phyloP scores from a whole-genome alignment of 148 eudicot species.

The Simmondsia chinensis region DNA sequence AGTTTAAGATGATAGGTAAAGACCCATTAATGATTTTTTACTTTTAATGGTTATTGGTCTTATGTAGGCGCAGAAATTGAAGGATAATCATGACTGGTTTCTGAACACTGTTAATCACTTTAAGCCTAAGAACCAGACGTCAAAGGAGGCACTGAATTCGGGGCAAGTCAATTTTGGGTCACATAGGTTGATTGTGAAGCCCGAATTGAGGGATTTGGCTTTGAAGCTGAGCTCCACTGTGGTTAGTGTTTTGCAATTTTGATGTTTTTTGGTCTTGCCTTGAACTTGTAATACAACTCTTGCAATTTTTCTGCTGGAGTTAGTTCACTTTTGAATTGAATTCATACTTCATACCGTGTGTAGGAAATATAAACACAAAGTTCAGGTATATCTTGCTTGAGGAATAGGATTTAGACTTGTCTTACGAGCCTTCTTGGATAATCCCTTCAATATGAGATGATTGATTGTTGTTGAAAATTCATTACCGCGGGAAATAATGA shows the following conservation, averaged over 20 bases:
- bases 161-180: slow-evolving; percentile 39
- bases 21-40: too few species aligned
- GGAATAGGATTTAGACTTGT: too few species aligned
- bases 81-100: slow-evolving; percentile 67
- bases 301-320: neutral
- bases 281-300: too few species aligned
- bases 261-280: too few species aligned
- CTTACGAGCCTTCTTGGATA: too few species aligned
- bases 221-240: slow-evolving; percentile 59
- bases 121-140: slow-evolving; percentile 62
- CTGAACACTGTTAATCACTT: slow-evolving; percentile 56
- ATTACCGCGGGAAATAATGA: too few species aligned
- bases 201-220: slow-evolving; percentile 56
- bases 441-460: too few species aligned
- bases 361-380: too few species aligned
- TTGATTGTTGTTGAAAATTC: too few species aligned
- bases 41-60: neutral
- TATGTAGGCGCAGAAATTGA: slow-evolving; percentile 58
- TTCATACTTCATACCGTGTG: too few species aligned
- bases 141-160: slow-evolving; percentile 68
- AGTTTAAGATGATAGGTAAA: too few species aligned
- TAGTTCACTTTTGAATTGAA: neutral
- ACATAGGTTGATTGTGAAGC: slow-evolving; percentile 48
- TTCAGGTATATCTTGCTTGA: neutral
- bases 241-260: slow-evolving; percentile 26